phyloP scores from a whole-genome alignment of 805 yeast genomes.

The Saturnispora halmiae region DNA sequence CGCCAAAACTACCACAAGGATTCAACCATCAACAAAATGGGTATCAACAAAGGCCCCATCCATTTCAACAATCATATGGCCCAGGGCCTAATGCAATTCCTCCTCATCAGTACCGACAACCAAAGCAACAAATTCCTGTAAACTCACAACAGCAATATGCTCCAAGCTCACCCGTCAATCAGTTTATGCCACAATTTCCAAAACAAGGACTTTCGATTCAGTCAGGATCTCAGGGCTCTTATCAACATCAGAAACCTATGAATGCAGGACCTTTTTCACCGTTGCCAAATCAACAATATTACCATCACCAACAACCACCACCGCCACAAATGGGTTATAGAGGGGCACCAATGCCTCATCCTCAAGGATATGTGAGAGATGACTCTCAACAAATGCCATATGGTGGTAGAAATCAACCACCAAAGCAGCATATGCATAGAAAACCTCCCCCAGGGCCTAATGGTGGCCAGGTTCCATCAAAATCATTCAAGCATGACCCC shows the following conservation, averaged over 20 bases:
- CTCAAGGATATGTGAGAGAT: slow-evolving; percentile 1
- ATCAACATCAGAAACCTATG: slow-evolving; percentile 14
- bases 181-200: slow-evolving; percentile 10
- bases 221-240: neutral
- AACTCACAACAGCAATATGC: slow-evolving; percentile 11
- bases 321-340: slow-evolving; percentile 6
- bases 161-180: slow-evolving; percentile 11
- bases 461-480: slow-evolving; percentile 6
- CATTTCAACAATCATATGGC: slow-evolving; percentile 11
- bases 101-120: slow-evolving; percentile 14
- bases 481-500: slow-evolving; percentile 18
- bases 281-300: slow-evolving; percentile 15
- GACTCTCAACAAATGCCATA: slow-evolving; percentile 3
- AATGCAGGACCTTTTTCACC: slow-evolving; percentile 12
- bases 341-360: slow-evolving; percentile 14
- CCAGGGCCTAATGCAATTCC: slow-evolving; percentile 12
- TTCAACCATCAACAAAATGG: neutral
- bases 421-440: slow-evolving; percentile 10
- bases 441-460: slow-evolving; percentile 4
- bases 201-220: neutral
- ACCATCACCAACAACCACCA: no score
- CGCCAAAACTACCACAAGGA: neutral
- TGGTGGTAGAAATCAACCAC: slow-evolving; percentile 12
- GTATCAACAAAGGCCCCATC: slow-evolving; percentile 1
- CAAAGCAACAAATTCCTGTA: slow-evolving; percentile 10